These are phyloP conservation scores for Jackrogersella multiformis DNA, from an alignment of 495 filamentous ascomycete genomes.

Conservation along the genomic window DNA sequence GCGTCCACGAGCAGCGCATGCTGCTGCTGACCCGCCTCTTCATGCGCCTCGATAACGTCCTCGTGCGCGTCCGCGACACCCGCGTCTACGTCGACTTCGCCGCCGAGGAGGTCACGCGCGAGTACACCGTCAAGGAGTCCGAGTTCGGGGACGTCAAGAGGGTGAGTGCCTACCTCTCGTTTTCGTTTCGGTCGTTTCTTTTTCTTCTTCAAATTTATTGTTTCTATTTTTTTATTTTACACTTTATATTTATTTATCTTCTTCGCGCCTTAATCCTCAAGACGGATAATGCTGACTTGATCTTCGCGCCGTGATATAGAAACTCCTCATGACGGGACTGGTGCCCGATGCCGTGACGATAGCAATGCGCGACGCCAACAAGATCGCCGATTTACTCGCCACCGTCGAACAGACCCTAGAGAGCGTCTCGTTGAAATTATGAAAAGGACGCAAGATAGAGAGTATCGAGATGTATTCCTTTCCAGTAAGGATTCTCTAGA, in stretches of 20 bases:
- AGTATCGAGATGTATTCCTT: neutral
- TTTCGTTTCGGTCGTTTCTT: no score
- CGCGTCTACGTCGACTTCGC: constrained; percentile 91
- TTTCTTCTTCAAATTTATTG: no score
- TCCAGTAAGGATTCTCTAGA: no score
- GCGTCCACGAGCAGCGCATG: constrained; percentile 89
- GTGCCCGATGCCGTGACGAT: constrained; percentile 75
- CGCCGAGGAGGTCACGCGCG: constrained; percentile 80
- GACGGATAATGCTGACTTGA: constrained; percentile 8
- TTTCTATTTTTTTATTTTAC: neutral
- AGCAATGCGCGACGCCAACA: constrained; percentile 84
- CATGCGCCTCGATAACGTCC: constrained; percentile 88
- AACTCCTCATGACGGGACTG: constrained; percentile 68
- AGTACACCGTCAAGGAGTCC: constrained; percentile 86
- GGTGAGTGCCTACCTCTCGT: no score
- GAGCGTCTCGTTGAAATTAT: constrained; percentile 50
- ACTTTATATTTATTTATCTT: neutral
- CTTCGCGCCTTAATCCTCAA: neutral
- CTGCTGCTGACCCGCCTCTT: constrained; percentile 89
- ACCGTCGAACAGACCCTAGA: constrained; percentile 67
- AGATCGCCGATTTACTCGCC: constrained; percentile 75
- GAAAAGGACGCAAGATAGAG: neutral
- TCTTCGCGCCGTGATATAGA: constrained; percentile 54
- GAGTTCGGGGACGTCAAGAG: constrained; percentile 78
- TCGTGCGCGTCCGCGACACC: constrained; percentile 88